Evolutionary conservation across 805 yeast genomes (phyloP).

Genomic region (Lachancea quebecensis): DNA sequence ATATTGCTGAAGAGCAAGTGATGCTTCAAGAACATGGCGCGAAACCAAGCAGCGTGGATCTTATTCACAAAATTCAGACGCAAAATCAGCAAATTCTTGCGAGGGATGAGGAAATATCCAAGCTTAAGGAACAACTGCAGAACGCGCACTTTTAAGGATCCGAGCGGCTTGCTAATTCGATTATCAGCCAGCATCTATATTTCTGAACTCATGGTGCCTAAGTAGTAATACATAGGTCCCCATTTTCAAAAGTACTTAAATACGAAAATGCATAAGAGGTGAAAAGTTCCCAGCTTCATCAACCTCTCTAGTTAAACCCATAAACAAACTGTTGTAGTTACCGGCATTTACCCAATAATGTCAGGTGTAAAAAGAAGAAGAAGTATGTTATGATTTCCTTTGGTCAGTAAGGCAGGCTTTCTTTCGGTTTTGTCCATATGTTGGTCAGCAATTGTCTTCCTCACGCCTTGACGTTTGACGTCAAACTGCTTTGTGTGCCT

Average conservation of each 20-base stretch:
- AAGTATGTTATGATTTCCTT: constrained; percentile 1
- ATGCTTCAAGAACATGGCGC: constrained; percentile 47
- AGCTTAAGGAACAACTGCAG: not conserved
- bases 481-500: not conserved
- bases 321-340: no score
- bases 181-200: no score
- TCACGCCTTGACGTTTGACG: constrained; percentile 3
- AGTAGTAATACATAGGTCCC: no score
- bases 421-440: not conserved
- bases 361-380: constrained; percentile 8
- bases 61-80: constrained; percentile 50
- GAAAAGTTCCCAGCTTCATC: no score
- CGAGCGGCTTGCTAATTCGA: no score
- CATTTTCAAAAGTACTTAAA: no score
- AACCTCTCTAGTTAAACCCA: no score
- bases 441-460: not conserved
- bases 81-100: constrained; percentile 41
- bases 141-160: not conserved
- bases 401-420: not conserved
- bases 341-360: not conserved
- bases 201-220: no score
- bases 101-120: constrained; percentile 33
- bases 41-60: constrained; percentile 47
- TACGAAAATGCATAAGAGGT: no score
- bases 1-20: constrained; percentile 65